Conservation (phyloP, 495 filamentous ascomycete genomes). For the Clohesyomyces aquaticus region DNA sequence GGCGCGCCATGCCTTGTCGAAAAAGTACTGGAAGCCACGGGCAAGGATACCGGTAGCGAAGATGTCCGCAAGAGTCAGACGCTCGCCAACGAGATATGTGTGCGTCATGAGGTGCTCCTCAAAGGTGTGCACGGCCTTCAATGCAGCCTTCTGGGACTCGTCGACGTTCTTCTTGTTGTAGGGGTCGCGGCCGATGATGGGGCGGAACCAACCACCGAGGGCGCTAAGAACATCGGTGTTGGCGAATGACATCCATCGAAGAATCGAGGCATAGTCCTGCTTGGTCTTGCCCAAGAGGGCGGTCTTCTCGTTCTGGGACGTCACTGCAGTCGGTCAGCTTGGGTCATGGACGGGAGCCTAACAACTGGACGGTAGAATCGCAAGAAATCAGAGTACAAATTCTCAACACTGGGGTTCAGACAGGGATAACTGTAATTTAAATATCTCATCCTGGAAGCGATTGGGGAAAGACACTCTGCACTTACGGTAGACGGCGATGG, state of each 20-base stretch:
- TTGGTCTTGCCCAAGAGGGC: constrained; percentile 98
- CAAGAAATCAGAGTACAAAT: constrained; percentile 63
- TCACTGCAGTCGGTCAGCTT: constrained; percentile 62
- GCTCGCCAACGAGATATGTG: constrained; percentile 97
- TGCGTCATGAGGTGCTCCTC: constrained; percentile 87
- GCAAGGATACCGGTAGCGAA: constrained; percentile 76
- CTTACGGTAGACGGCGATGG: constrained; percentile 97
- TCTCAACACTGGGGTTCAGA: constrained; percentile 90
- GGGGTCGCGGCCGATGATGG: constrained; percentile 74
- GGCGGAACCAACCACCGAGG: constrained; percentile 85
- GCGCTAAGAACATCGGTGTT: constrained; percentile 79
- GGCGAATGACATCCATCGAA: constrained; percentile 94
- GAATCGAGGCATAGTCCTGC: constrained; percentile 97
- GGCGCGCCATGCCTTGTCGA: constrained; percentile 83
- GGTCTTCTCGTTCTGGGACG: constrained; percentile 99
- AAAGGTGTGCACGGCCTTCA: constrained; percentile 68
- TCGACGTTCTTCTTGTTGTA: constrained; percentile 99
- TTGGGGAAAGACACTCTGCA: constrained; percentile 41
- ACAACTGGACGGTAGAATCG: constrained; percentile 40
- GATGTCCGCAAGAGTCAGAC: constrained; percentile 92
- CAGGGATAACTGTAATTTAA: constrained; percentile 94
- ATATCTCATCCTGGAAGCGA: constrained; percentile 69
- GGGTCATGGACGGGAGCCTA: constrained; percentile 49
- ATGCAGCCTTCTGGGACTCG: constrained; percentile 66
- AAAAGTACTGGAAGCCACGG: constrained; percentile 83